Percentiles rank a stretch among this genome's conserved stretches.
These are phyloP conservation scores for Nicotiana undulata DNA, from an alignment of 257 asterid genomes.

Conservation along the genomic window DNA sequence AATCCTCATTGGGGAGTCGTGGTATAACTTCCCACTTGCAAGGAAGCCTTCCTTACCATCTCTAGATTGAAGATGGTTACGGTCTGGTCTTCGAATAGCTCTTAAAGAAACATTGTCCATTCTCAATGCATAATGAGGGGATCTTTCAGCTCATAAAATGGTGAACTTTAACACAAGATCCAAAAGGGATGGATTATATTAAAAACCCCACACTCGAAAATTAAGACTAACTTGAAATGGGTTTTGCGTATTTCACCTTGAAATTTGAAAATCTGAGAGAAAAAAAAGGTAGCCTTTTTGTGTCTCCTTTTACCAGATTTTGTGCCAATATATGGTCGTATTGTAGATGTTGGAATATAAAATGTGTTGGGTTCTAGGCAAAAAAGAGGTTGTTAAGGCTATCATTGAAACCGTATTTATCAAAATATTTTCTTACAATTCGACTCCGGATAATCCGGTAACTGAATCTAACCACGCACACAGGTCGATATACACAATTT, in stretches of 20 bases:
- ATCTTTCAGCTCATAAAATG: background rate
- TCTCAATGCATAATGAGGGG: background rate
- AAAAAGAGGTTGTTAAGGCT: too few relatives aligned
- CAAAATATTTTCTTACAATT: too few relatives aligned
- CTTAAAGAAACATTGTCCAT: conserved; percentile 33
- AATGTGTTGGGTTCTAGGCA: background rate
- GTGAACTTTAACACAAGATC: background rate
- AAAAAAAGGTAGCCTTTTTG: background rate
- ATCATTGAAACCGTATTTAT: too few relatives aligned
- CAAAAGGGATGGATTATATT: background rate
- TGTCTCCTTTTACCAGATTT: background rate
- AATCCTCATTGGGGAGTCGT: conserved; percentile 31
- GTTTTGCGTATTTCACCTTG: background rate
- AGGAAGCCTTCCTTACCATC: conserved; percentile 16
- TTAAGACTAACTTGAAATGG: background rate
- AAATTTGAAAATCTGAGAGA: background rate
- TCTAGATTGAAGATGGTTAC: conserved; percentile 16
- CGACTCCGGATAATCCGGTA: too few relatives aligned
- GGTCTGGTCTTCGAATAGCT: conserved; percentile 28
- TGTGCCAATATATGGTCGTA: background rate
- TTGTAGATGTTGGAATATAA: background rate
- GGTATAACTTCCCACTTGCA: conserved; percentile 19
- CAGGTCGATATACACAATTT: too few relatives aligned
- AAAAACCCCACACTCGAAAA: background rate
- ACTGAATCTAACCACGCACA: too few relatives aligned